Conservation (phyloP, 768 basidiomycete genomes). For the Fomitopsis serialis region DNA sequence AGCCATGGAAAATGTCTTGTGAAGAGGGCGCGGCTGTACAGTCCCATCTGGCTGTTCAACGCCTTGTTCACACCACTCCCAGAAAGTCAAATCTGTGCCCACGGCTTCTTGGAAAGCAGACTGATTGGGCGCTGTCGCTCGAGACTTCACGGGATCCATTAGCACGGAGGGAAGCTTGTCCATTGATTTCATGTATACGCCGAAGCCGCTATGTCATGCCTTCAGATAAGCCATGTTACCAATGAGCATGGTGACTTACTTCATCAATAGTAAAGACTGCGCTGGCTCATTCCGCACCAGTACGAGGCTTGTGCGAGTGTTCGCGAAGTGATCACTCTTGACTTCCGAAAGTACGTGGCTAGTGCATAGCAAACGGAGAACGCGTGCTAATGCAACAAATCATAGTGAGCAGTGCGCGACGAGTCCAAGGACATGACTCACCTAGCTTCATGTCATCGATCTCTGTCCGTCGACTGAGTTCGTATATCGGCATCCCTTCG, state of each 20-base stretch:
- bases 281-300: conserved; percentile 1
- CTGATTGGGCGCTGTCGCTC: background rate
- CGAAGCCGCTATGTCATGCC: background rate
- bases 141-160: conserved; percentile 2
- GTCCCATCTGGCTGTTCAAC: conserved; percentile 5
- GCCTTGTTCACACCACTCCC: conserved; percentile 10
- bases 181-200: background rate
- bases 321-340: background rate
- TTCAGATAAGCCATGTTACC: background rate
- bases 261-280: background rate
- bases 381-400: background rate
- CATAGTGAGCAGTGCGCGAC: background rate
- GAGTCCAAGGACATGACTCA: background rate
- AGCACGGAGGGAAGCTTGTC: conserved; percentile 7
- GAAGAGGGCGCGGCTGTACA: background rate
- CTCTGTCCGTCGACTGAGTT: background rate
- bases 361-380: conserved; percentile 1
- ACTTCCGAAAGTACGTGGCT: conserved; percentile 5
- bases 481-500: background rate
- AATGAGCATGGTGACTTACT: background rate
- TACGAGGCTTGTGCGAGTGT: background rate
- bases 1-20: conserved; percentile 2
- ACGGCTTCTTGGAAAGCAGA: conserved; percentile 4
- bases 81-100: background rate
- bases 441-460: conserved; percentile 2